A percentile compares a stretch with the other conserved stretches of the same genome.
Evolutionary conservation across 164 flowering plant genomes (phyloP).

Genomic region (Umbilicus rupestris): DNA sequence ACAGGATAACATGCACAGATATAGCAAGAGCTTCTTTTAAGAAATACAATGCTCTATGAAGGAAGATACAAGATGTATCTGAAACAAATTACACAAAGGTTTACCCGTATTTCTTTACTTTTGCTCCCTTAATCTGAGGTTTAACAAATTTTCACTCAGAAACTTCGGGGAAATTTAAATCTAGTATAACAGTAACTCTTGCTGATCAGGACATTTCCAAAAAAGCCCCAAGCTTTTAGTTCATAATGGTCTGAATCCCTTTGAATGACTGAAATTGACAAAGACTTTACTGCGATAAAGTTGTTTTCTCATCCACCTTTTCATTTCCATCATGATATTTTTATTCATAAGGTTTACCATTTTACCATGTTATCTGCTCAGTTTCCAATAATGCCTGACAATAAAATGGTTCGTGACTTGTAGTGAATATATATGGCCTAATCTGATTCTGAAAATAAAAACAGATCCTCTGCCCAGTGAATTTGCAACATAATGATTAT

Average conservation of each 20-base stretch:
- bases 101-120: neutral
- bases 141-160: neutral
- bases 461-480: neutral
- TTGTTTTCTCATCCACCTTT: neutral
- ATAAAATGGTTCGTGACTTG: neutral
- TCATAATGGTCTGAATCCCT: neutral
- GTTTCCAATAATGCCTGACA: neutral
- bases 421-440: neutral
- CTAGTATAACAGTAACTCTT: neutral
- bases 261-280: neutral
- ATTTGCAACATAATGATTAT: neutral
- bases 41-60: neutral
- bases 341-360: neutral
- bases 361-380: neutral
- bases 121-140: neutral
- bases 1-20: neutral
- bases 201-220: neutral
- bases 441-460: neutral
- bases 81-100: neutral
- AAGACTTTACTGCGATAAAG: neutral
- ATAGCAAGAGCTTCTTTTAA: neutral
- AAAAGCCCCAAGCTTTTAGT: neutral
- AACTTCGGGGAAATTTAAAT: neutral
- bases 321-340: neutral
- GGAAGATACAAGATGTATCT: neutral